Evolutionary conservation across 2,329 filamentous ascomycete genomes (phyloP), one percentile per base, ranked within the genome.

Genomic region (Sporothrix brunneoviolacea): DNA sequence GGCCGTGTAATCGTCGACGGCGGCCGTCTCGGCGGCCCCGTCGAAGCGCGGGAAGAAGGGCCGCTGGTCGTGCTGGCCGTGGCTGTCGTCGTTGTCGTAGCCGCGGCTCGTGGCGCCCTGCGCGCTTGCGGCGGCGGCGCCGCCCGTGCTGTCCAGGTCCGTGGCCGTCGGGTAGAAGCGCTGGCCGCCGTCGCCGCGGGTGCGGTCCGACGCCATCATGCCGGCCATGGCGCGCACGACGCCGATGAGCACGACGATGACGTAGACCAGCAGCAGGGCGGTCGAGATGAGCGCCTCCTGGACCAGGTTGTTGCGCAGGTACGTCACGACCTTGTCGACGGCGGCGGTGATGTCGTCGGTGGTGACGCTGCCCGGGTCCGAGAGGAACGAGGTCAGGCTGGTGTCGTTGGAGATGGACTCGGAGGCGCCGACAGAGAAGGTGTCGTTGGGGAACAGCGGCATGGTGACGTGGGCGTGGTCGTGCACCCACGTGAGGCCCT

Each of bases 401-500:
- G 73, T 72, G 57, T 86, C 79, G 48, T 77, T 79, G 7, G 69
- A 64, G 52, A 84, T 69, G 33, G 76, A 78, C 40, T 76, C 74
- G 28, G 80, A 71, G 50, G 91, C 87, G 37, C 91, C 90, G 48
- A 84, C 71, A 52, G 88, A 91, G 69, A 97, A 95, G 1, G 86
- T 87, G 64, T 95, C 78, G 60, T 88, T 84, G 22, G 80, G 74
- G 54, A 97, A 82, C 48, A 79, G 68, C 0, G 93, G 93, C 59
- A 98, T 85, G 53, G 80, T 73, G 59, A 98, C 77, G 55, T 93
- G 80, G 4, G 93, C 89, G 64, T 97, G 73, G 58, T 97, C 84
- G 60, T 87, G 80, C 10, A 95, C 86, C 91, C 91, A 98, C 1
- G 88, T 95, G n/a, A 97, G 75, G 12, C 86, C 93, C 62, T 86